Conservation (phyloP, 83 land plant genomes). For the Larix sibirica region DNA sequence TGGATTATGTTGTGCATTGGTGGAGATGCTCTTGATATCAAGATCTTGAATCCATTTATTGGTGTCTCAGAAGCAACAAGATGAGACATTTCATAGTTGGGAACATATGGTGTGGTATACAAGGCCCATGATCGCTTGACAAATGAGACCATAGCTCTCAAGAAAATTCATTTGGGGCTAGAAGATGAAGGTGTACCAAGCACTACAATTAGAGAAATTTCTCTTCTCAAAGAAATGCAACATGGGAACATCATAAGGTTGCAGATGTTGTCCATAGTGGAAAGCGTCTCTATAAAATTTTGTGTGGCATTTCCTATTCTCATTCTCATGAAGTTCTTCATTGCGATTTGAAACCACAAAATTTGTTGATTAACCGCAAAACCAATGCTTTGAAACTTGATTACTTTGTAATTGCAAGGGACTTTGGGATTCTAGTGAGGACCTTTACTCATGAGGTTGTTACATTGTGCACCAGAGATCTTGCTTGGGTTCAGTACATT, state of each 20-base stretch:
- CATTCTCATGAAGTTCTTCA: slow-evolving; percentile 98
- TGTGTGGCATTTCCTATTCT: slow-evolving; percentile 94
- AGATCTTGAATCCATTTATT: too few relatives aligned
- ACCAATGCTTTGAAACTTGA: slow-evolving; percentile 94
- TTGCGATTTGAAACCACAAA: slow-evolving; percentile 96
- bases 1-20: too few relatives aligned
- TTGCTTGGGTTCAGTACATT: too few relatives aligned
- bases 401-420: slow-evolving; percentile 97
- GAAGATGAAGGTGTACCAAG: slow-evolving; percentile 58
- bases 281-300: slow-evolving; percentile 85
- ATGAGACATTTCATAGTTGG: too few relatives aligned
- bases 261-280: too few relatives aligned
- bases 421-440: slow-evolving; percentile 96
- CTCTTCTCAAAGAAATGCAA: slow-evolving; percentile 58
- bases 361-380: slow-evolving; percentile 85
- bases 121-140: slow-evolving; percentile 43
- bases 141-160: slow-evolving; percentile 48
- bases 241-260: slow-evolving; percentile 60
- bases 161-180: slow-evolving; percentile 49
- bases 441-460: slow-evolving; percentile 99
- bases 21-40: too few relatives aligned
- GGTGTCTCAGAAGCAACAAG: too few relatives aligned
- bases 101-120: slow-evolving; percentile 57
- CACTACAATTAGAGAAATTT: slow-evolving; percentile 58
- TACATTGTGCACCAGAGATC: too few relatives aligned